Conservation (phyloP, 495 filamentous ascomycete species). For the Tuber umbilicatum region DNA sequence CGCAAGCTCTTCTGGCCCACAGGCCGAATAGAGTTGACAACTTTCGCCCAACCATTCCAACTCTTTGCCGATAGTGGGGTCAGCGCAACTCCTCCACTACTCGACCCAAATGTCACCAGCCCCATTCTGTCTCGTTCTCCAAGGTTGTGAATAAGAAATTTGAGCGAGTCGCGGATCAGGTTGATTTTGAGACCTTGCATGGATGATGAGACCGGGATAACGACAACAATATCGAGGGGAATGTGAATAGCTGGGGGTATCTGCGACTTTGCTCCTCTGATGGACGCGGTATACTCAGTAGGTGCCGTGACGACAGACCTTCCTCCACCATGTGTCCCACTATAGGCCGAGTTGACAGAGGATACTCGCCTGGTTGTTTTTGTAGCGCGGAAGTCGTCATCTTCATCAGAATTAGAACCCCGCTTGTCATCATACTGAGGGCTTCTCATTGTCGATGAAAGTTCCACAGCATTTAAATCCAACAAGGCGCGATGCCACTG, state of each 20-base stretch:
- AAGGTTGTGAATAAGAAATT: slow-evolving; percentile 86
- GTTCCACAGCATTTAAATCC: slow-evolving; percentile 66
- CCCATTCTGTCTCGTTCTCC: slow-evolving; percentile 95
- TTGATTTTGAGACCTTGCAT: slow-evolving; percentile 99
- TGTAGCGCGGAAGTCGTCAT: slow-evolving; percentile 75
- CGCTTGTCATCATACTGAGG: slow-evolving; percentile 70
- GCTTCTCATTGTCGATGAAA: slow-evolving; percentile 54
- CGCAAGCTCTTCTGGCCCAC: slow-evolving; percentile 95
- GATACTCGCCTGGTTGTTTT: slow-evolving; percentile 71
- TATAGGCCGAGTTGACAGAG: slow-evolving; percentile 80
- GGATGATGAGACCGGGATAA: slow-evolving; percentile 94
- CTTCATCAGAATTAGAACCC: slow-evolving; percentile 63
- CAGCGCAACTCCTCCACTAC: slow-evolving; percentile 82
- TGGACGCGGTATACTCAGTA: slow-evolving; percentile 70
- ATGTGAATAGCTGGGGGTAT: slow-evolving; percentile 68
- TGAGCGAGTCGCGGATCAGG: slow-evolving; percentile 84
- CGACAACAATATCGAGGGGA: slow-evolving; percentile 90
- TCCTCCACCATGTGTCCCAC: slow-evolving; percentile 72
- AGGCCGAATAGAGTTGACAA: slow-evolving; percentile 81
- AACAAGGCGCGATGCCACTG: slow-evolving; percentile 83
- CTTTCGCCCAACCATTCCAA: slow-evolving; percentile 85
- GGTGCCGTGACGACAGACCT: slow-evolving; percentile 68
- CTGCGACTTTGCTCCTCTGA: slow-evolving; percentile 47
- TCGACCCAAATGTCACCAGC: slow-evolving; percentile 93
- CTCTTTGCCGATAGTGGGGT: slow-evolving; percentile 97